These are phyloP conservation scores for Penicillium nordicum DNA, from an alignment of 2,329 filamentous ascomycete species.

Conservation along the genomic window DNA sequence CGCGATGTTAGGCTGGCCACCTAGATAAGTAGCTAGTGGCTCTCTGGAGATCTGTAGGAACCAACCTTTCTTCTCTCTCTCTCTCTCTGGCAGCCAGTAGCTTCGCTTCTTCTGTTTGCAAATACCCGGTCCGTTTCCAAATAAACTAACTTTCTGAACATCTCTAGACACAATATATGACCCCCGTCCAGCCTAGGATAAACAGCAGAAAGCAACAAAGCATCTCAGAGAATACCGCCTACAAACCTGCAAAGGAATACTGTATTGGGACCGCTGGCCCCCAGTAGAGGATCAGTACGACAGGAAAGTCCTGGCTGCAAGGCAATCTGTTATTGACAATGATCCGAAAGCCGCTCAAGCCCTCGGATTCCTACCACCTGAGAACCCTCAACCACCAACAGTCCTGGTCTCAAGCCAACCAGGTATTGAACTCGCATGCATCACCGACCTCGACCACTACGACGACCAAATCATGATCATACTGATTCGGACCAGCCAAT, in stretches of 20 bases:
- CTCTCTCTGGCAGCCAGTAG: too few species aligned
- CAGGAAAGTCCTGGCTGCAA: neutral
- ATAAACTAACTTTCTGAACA: neutral
- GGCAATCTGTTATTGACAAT: neutral
- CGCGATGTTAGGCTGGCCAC: too few species aligned
- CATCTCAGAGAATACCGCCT: neutral
- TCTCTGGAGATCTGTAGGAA: too few species aligned
- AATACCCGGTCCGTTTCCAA: neutral
- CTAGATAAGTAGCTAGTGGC: too few species aligned
- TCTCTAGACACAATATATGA: neutral
- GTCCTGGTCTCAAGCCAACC: neutral
- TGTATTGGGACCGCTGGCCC: neutral
- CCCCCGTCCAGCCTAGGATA: neutral
- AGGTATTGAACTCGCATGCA: neutral
- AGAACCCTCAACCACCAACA: neutral
- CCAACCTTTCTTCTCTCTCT: too few species aligned
- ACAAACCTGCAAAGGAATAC: neutral
- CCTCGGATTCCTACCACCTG: neutral
- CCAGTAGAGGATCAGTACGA: neutral
- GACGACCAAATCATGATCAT: neutral
- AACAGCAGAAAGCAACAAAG: neutral
- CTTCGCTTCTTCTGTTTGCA: neutral
- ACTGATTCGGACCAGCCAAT: neutral
- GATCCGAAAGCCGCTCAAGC: neutral
- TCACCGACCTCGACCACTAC: neutral